Base-by-base conservation (phyloP, 495 filamentous ascomycete species). In the Penicillium nucicola region DNA sequence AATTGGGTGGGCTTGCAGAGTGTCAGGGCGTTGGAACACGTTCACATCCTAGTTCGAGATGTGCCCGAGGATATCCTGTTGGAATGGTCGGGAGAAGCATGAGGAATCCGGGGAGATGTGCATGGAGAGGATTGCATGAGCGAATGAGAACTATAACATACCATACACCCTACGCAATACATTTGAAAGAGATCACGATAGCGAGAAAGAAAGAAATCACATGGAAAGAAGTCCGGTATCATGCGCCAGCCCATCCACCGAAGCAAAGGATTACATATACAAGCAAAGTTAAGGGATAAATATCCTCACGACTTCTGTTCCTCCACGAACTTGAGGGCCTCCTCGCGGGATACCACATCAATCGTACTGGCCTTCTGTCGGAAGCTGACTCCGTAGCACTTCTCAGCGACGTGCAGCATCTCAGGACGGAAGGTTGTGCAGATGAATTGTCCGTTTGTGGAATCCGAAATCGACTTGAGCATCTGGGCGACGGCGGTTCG, bases 371-470 rank as follows among this genome's bases (percentile, higher is more conserved):
- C 93, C 80, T 97, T 97, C 60, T 92, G 90, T 43, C 84, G 80
- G 74, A 97, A 97, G 45, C 87, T 84, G 20, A 99, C 93, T 42
- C 95, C 95, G 63, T 99, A 99, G 71, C 92, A 95, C 73, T 97
- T 95, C 71, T 97, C 90, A 15, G 95, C 95, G 31, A 97, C 90
- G 42, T 85, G 81, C 50, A 99, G 77, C 78, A 99, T 95, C 71
- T 99, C 93, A 14, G 95, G 95, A 28, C 93, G 81, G 84, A 99
- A 99, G 5, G 93, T 99, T 4, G 93, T 99, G 75, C 86, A 89
- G 66, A 91, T 91, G 63, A 91, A 90, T 56, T 91, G 87, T 2
- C 72, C 74, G 25, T 70, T 75, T 9, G 72, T 76, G 23, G 71
- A 66, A 48, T 75, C 76, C 9, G 89, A 88, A 55, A 92, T 89